phyloP scores from a whole-genome alignment of 257 asterid species.

The Salvia hispanica region DNA sequence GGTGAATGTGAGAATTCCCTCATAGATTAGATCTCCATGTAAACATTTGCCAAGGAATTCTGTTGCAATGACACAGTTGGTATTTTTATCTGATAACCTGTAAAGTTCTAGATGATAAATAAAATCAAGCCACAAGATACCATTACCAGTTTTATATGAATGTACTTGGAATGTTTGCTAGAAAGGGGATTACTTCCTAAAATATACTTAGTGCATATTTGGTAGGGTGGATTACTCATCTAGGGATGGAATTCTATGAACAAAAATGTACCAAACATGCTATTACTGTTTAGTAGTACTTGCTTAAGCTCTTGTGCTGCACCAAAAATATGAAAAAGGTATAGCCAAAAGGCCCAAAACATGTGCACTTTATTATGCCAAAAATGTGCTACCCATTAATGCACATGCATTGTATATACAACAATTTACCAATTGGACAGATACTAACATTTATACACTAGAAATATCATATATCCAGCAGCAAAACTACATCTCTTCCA shows the following conservation, averaged over 20 bases:
- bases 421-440: not conserved
- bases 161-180: conserved; percentile 2
- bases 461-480: conserved; percentile 9
- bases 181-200: not conserved
- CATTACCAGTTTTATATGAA: not conserved
- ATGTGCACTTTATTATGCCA: conserved; percentile 4
- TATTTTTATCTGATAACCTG: conserved; percentile 4
- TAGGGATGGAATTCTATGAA: no score
- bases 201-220: not conserved
- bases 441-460: conserved; percentile 15
- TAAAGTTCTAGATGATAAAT: conserved; percentile 4
- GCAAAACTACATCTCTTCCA: conserved; percentile 25
- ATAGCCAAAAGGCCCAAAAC: conserved; percentile 1
- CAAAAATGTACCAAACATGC: no score
- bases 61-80: conserved; percentile 1
- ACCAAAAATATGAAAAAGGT: not conserved
- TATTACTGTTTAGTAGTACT: not conserved
- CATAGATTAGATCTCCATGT: conserved; percentile 12
- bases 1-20: conserved; percentile 2
- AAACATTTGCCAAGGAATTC: not conserved
- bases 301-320: conserved; percentile 23
- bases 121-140: conserved; percentile 1
- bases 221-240: no score
- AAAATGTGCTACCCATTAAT: not conserved
- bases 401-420: not conserved